Base-by-base conservation (phyloP, 176 grass and related monocot species). In the Phyllostachys edulis region DNA sequence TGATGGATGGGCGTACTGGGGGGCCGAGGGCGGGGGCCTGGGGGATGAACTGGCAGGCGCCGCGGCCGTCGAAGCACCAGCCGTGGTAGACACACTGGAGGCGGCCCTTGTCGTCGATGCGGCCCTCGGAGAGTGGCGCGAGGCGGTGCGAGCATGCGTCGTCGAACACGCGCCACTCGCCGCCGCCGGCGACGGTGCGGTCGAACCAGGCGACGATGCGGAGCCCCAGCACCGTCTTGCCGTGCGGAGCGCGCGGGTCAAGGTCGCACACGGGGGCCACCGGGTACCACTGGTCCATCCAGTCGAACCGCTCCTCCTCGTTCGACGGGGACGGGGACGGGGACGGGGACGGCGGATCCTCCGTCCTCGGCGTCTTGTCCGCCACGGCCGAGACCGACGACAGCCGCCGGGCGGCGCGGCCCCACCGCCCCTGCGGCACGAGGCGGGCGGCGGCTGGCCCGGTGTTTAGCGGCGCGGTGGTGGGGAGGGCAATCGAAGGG, bases 11-110 rank as follows among this genome's bases (percentile, higher is more conserved):
- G 66, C 20, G 76, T 46, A 94, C 95, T 0, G 79, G 85, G 0
- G 93, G 93, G 21, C 96, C 96, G 71, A 89, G 77, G 0, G 91
- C 51, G 0, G 96, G 96, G 7, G 89, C 96, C 85, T 98, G 96
- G 1, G 96, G 96, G 55, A 98, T 95, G 89, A 88, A 92, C 73
- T 93, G 71, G 83, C 96, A 98, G 71, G 69, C 39, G 36, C 96
- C 96, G n/a, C 47, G 27, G 80, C 93, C 96, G 88, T 95, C 96
- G 88, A 95, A 95, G 87, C 96, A 98, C 96, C 96, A 98, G 44
- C 96, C 96, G 56, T 98, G 96, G 83, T 98, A 98, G 10, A 92
- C 96, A 78, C 93, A 98, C 89, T 95, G 96, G 24, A 98, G 91
- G 11, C 91, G 89, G 62, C 93, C 96, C 86, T 70, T 82, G 57